Evolutionary conservation across 2,329 filamentous ascomycete species (phyloP), one percentile per base, ranked within the genome.

Genomic region (Decorospora gaudefroyi): DNA sequence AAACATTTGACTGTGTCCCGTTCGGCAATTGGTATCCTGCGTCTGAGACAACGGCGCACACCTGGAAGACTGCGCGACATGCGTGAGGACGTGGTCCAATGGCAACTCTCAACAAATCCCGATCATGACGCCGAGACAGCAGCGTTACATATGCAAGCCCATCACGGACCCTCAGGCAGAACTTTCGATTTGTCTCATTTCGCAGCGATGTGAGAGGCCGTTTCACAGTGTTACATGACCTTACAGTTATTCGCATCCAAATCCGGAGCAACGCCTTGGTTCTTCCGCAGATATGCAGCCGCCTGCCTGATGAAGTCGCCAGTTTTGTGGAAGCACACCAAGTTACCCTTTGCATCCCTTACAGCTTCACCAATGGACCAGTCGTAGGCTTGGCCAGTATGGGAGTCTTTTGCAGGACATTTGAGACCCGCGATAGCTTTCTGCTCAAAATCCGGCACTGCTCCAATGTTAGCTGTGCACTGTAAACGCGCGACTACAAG

Each of bases 241-340:
- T 16, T 22, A 40, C 26, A 31, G 6, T 32, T 40, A 31, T 13
- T 27, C 23, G 17, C 12, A 5, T 36, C 21, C 25, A 11, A 18
- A 13, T 58, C 54, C 5, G 55, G 27, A 6, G 57, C 51, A 16
- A 55, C 52, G 18, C 61, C 61, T 33, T 36, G 49, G 28, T 63
- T 62, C 45, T 57, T 37, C 5, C 61, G 44, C 18, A 69, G 33
- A 49, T 68, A 41, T 22, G 41, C 42, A 15, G 66, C 64, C 12
- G 66, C 66, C 53, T 70, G 67, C 28, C 56, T 50, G 18, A 69
- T 62, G 31, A 68, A 69, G 33, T 70, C 65, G 7, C 67, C 65
- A 3, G 61, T 62, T 21, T 66, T 68, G 35, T 68, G 67, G 30
- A 68, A 69, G 39, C 64, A 69, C 1, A 69, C 62, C 15, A 53